These are phyloP conservation scores for Fusarium subglutinans DNA, from an alignment of 2,329 filamentous ascomycete species.

Conservation along the genomic window DNA sequence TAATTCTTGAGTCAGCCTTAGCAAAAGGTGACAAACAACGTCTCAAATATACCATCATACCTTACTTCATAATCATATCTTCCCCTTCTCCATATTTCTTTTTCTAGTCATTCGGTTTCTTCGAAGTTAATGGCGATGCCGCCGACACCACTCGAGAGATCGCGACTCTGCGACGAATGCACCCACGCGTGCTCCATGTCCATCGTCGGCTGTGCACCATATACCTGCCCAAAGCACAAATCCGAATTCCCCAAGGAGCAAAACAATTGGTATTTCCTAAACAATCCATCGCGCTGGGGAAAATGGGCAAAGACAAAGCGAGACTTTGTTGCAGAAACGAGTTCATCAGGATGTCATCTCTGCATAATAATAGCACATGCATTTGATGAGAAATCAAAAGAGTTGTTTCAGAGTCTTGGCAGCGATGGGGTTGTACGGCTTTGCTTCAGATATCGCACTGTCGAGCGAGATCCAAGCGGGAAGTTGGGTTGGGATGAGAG, in stretches of 20 bases:
- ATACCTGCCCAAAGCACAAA: background rate
- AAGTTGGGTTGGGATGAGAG: background rate
- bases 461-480: background rate
- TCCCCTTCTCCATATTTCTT: fast-evolving
- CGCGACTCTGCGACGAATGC: background rate
- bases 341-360: background rate
- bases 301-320: background rate
- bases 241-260: background rate
- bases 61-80: fast-evolving
- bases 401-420: background rate
- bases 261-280: background rate
- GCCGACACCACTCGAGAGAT: background rate
- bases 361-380: background rate
- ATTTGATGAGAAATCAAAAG: background rate
- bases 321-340: background rate
- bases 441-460: background rate
- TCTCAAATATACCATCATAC: background rate
- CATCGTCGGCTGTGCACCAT: background rate
- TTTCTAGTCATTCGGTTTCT: fast-evolving
- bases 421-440: background rate
- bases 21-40: background rate
- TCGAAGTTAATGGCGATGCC: background rate
- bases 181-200: background rate
- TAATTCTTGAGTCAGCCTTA: background rate
- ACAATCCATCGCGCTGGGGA: background rate